A percentile compares a stretch with the other conserved stretches of the same genome.
Conservation (phyloP, 2,329 filamentous ascomycete species). For the Fusarium sp. region DNA sequence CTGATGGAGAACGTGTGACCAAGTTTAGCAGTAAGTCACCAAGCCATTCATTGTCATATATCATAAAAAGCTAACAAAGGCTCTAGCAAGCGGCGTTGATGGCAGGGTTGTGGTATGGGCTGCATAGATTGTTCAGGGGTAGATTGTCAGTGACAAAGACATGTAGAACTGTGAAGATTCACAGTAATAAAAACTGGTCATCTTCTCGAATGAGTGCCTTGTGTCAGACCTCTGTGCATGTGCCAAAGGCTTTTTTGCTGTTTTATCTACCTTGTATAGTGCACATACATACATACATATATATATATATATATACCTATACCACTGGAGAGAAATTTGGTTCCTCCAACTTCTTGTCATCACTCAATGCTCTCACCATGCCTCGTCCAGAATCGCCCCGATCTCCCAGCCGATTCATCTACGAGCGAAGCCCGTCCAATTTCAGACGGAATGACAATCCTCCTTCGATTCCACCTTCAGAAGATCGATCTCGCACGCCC, state of each 20-base stretch:
- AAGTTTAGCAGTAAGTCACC: slow-evolving; percentile 84
- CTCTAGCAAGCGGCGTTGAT: slow-evolving; percentile 78
- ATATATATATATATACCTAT: background rate
- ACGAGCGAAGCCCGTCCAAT: background rate
- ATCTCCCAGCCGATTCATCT: slow-evolving; percentile 10
- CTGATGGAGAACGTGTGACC: slow-evolving; percentile 67
- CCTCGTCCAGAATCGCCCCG: background rate
- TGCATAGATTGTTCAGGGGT: slow-evolving; percentile 53
- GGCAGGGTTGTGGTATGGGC: slow-evolving; percentile 83
- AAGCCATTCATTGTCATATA: background rate
- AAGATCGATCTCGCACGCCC: background rate
- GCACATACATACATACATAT: background rate
- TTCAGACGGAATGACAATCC: no score
- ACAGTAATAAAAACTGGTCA: background rate
- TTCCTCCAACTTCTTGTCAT: background rate
- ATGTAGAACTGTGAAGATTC: background rate
- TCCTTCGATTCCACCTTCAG: background rate
- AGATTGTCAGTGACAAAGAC: slow-evolving; percentile 9
- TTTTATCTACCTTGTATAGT: background rate
- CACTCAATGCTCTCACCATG: background rate
- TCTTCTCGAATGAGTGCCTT: slow-evolving; percentile 3
- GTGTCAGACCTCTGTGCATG: background rate
- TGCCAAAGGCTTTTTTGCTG: background rate
- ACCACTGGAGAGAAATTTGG: background rate
- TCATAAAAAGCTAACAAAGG: slow-evolving; percentile 43